Percentiles rank a stretch among this genome's conserved stretches.
Evolutionary conservation across 2,329 filamentous ascomycete genomes (phyloP).

Genomic region (Cyphellophora attinorum): DNA sequence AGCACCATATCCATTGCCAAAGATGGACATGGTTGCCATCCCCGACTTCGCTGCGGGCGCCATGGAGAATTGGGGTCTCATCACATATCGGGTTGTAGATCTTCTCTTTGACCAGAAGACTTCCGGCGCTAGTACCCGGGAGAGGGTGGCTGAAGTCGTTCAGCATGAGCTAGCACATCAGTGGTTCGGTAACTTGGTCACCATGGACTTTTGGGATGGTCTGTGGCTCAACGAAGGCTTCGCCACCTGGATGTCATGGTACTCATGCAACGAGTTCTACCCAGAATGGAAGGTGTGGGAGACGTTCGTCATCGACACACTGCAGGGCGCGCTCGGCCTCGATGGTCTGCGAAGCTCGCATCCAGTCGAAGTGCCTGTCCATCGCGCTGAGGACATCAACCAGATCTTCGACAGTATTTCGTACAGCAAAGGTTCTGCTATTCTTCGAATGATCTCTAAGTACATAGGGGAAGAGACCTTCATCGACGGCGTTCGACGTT

Average conservation of each 20-base stretch:
- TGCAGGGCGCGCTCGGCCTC: slow-evolving; percentile 76
- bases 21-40: slow-evolving; percentile 95
- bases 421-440: slow-evolving; percentile 92
- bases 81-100: slow-evolving; percentile 90
- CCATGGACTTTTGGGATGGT: slow-evolving; percentile 98
- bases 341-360: slow-evolving; percentile 92
- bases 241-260: slow-evolving; percentile 88
- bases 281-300: slow-evolving; percentile 99
- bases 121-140: slow-evolving; percentile 78
- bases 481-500: slow-evolving; percentile 80
- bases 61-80: slow-evolving; percentile 97
- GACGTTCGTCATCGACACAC: slow-evolving; percentile 83
- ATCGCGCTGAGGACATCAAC: slow-evolving; percentile 90
- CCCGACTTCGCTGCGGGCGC: slow-evolving; percentile 92
- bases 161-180: slow-evolving; percentile 96
- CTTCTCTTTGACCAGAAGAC: slow-evolving; percentile 85
- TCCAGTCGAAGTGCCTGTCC: slow-evolving; percentile 91
- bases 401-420: slow-evolving; percentile 98
- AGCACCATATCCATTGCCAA: slow-evolving; percentile 75
- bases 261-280: slow-evolving; percentile 88
- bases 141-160: slow-evolving; percentile 88
- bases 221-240: slow-evolving; percentile 94
- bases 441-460: slow-evolving; percentile 93
- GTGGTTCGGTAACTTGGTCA: slow-evolving; percentile 96
- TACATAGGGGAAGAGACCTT: slow-evolving; percentile 88